A percentile compares a stretch with the other conserved stretches of the same genome.
Conservation (phyloP, 345 rosid species). For the Geranium brycei region DNA sequence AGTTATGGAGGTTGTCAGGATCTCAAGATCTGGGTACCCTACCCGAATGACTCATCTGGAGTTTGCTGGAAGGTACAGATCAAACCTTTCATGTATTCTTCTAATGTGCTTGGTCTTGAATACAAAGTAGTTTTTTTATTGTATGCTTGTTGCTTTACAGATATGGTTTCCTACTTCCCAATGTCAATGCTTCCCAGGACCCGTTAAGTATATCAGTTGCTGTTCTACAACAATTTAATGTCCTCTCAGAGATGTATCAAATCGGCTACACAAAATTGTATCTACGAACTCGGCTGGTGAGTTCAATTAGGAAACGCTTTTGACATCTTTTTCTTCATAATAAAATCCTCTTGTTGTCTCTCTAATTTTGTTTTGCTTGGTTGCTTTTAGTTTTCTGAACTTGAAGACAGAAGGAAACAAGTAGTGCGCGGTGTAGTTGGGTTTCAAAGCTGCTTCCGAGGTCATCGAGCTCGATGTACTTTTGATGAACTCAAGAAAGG, state of each 20-base stretch:
- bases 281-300: conserved; percentile 78
- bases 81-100: background rate
- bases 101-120: background rate
- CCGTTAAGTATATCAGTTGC: conserved; percentile 71
- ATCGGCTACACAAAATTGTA: conserved; percentile 75
- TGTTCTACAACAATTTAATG: conserved; percentile 50
- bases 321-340: too few species aligned
- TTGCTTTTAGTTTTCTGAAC: conserved; percentile 35
- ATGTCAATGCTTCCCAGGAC: conserved; percentile 35
- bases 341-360: background rate
- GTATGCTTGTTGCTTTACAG: conserved; percentile 18
- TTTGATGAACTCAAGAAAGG: conserved; percentile 43
- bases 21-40: conserved; percentile 71
- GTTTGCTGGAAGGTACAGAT: conserved; percentile 54
- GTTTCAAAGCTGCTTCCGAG: conserved; percentile 62
- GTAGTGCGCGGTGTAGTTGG: conserved; percentile 44
- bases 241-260: conserved; percentile 81
- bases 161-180: conserved; percentile 56
- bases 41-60: conserved; percentile 69
- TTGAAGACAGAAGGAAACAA: conserved; percentile 63
- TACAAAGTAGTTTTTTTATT: background rate
- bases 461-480: conserved; percentile 38
- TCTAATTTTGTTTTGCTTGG: background rate
- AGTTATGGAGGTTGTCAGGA: conserved; percentile 58
- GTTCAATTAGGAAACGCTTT: conserved; percentile 4